phyloP scores from a whole-genome alignment of 2,329 filamentous ascomycete genomes.

The Colletotrichum phormii region DNA sequence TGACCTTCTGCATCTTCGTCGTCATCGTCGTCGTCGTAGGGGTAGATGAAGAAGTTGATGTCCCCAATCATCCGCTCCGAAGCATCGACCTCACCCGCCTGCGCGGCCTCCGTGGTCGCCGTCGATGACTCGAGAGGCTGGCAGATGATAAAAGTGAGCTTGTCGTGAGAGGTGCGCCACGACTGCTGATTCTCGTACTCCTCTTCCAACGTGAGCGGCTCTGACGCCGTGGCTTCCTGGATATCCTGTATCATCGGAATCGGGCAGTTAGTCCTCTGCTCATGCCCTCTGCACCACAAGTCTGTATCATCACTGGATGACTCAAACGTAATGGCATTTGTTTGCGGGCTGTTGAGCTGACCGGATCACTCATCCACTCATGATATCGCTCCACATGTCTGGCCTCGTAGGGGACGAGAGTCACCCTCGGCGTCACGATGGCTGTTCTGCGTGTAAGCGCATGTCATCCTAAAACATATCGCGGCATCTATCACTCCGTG shows the following conservation, averaged over 20 bases:
- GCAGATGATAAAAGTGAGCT: conserved; percentile 92
- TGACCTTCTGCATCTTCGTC: conserved; percentile 47
- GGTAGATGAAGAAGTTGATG: conserved; percentile 83
- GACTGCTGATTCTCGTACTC: conserved; percentile 92
- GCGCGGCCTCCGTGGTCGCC: conserved; percentile 4
- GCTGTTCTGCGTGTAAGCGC: conserved; percentile 59
- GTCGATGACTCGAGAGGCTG: conserved; percentile 49
- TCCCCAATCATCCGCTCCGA: conserved; percentile 75
- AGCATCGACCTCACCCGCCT: conserved; percentile 62
- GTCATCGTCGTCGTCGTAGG: conserved; percentile 62
- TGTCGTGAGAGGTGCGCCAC: conserved; percentile 86
- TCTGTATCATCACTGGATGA: neutral
- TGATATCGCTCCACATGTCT: conserved; percentile 89
- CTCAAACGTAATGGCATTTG: neutral
- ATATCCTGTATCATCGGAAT: conserved; percentile 65
- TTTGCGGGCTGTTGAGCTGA: conserved; percentile 43
- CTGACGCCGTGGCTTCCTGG: conserved; percentile 87
- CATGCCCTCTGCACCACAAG: no score
- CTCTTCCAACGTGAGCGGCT: conserved; percentile 81
- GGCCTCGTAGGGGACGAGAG: conserved; percentile 86
- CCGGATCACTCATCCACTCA: conserved; percentile 89
- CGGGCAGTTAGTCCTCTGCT: neutral
- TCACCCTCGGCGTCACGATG: conserved; percentile 71
- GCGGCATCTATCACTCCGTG: no score
- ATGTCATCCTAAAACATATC: neutral